Percentiles rank a stretch among this genome's conserved stretches.
Evolutionary conservation across 2,329 filamentous ascomycete species (phyloP).

Genomic region (Chaetomiaceae sp.): DNA sequence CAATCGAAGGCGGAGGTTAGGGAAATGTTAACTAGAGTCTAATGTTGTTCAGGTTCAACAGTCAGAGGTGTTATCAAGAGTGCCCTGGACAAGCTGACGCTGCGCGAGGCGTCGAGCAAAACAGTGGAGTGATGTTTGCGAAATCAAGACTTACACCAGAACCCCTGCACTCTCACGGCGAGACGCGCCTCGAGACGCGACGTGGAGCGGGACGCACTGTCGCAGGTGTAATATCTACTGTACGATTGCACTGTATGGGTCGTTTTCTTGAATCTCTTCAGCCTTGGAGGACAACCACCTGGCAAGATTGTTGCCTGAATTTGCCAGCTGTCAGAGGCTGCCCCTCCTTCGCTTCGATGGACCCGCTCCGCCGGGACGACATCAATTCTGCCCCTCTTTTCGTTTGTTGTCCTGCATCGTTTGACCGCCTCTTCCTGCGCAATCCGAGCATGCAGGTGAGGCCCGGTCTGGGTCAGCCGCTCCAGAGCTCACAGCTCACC

Average conservation of each 20-base stretch:
- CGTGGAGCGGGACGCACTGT: slow-evolving; percentile 15
- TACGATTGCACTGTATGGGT: neutral
- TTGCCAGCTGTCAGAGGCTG: neutral
- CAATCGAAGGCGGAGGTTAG: too few species aligned
- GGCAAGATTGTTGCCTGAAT: neutral
- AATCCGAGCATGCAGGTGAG: too few species aligned
- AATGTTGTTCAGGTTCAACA: too few species aligned
- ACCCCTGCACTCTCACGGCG: slow-evolving; percentile 4
- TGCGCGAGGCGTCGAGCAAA: slow-evolving; percentile 2
- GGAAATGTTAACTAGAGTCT: too few species aligned
- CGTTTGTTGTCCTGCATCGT: too few species aligned
- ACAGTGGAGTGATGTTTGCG: slow-evolving; percentile 13
- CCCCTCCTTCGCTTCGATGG: neutral
- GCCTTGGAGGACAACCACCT: too few species aligned
- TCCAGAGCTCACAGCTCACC: neutral
- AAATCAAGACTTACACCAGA: neutral
- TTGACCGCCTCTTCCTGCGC: too few species aligned
- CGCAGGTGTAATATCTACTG: neutral
- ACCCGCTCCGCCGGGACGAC: too few species aligned
- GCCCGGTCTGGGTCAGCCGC: neutral
- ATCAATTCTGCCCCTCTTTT: too few species aligned
- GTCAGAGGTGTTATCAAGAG: neutral
- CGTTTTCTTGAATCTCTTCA: too few species aligned
- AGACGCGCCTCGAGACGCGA: slow-evolving; percentile 24
- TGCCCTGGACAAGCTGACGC: neutral